These are phyloP conservation scores for Teratosphaeria gauchensis DNA, from an alignment of 2,329 filamentous ascomycete genomes.

Conservation along the genomic window DNA sequence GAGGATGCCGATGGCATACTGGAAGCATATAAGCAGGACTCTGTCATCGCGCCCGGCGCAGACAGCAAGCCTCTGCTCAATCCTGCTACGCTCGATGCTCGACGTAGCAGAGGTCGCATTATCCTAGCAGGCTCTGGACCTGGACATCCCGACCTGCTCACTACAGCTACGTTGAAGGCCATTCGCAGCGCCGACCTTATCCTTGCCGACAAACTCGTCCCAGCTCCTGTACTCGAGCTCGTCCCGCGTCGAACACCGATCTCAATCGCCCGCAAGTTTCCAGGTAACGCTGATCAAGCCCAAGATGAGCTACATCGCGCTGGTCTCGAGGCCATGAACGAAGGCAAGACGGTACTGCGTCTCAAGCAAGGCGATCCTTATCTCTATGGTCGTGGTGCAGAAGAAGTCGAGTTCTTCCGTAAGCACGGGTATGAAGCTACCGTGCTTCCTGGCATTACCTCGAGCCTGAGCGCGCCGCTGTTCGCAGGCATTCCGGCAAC, in stretches of 20 bases:
- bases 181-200: constrained; percentile 68
- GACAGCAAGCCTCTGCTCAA: constrained; percentile 20
- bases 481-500: constrained; percentile 84
- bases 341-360: constrained; percentile 72
- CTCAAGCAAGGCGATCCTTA: constrained; percentile 97
- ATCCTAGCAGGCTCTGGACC: constrained; percentile 88
- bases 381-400: constrained; percentile 87
- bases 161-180: constrained; percentile 67
- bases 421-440: constrained; percentile 53
- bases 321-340: constrained; percentile 58
- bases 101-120: constrained; percentile 53
- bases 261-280: constrained; percentile 92
- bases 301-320: constrained; percentile 80
- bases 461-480: constrained; percentile 73
- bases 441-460: constrained; percentile 85
- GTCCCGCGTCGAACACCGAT: constrained; percentile 83
- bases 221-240: constrained; percentile 73
- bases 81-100: constrained; percentile 20
- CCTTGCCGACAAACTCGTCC: constrained; percentile 77
- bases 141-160: constrained; percentile 85
- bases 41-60: constrained; percentile 20
- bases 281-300: constrained; percentile 87
- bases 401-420: constrained; percentile 81
- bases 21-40: constrained; percentile 52
- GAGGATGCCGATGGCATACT: constrained; percentile 69